Percentiles rank a stretch among this genome's conserved stretches.
These are phyloP conservation scores for Coemansia sp. DNA, from an alignment of 192 early-diverging fungal genomes.

Conservation along the genomic window DNA sequence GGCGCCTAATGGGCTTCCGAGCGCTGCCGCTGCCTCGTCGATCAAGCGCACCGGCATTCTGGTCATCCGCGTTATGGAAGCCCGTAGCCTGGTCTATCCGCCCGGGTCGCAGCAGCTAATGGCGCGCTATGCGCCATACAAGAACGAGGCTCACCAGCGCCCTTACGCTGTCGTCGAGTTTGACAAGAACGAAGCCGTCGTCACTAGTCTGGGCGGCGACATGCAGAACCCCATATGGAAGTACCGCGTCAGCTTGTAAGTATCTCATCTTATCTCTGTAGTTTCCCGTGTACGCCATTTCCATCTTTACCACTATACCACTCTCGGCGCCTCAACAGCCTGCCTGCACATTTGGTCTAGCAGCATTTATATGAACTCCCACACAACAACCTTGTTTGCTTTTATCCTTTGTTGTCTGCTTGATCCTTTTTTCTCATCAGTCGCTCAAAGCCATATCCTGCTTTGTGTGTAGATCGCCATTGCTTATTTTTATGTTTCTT, in stretches of 20 bases:
- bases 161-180: constrained; percentile 92
- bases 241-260: constrained; percentile 78
- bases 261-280: constrained; percentile 9
- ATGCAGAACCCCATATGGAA: constrained; percentile 73
- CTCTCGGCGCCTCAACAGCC: no score
- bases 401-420: no score
- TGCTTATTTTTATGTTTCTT: background rate
- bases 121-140: constrained; percentile 54
- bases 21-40: constrained; percentile 18
- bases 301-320: no score
- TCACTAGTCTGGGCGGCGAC: constrained; percentile 76
- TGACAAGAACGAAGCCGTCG: constrained; percentile 91
- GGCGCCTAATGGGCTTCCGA: constrained; percentile 46
- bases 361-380: no score
- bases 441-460: no score
- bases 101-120: constrained; percentile 57
- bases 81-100: constrained; percentile 69
- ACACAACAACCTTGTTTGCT: no score
- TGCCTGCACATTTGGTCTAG: no score
- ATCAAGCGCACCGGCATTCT: constrained; percentile 63
- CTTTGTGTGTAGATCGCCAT: background rate
- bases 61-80: constrained; percentile 82
- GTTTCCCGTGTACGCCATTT: constrained; percentile 2
- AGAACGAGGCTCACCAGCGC: constrained; percentile 61
- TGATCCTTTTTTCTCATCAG: no score